Percentiles rank a stretch among this genome's conserved stretches.
Conservation (phyloP, 2,329 filamentous ascomycete genomes). For the Sarocladium brachiariae region DNA sequence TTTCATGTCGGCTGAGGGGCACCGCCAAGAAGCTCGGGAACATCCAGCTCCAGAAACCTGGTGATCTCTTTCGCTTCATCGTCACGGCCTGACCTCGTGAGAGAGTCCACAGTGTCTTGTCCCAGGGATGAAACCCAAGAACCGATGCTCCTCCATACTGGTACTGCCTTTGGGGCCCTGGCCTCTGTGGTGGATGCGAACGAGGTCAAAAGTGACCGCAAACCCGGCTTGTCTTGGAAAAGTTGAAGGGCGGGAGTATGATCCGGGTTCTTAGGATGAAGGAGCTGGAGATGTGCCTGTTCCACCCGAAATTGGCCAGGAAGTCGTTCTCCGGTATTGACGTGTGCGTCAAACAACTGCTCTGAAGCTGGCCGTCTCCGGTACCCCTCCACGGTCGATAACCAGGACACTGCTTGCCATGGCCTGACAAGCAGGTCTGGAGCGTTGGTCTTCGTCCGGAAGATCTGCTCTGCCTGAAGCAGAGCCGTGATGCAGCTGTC, state of each 20-base stretch:
- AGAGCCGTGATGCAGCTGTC: slow-evolving; percentile 44
- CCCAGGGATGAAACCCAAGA: slow-evolving; percentile 33
- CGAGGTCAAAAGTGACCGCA: background rate
- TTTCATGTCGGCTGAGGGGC: slow-evolving; percentile 1
- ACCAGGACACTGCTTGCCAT: slow-evolving; percentile 44
- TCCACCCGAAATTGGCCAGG: slow-evolving; percentile 33
- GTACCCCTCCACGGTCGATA: slow-evolving; percentile 44
- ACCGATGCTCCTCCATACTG: slow-evolving; percentile 1
- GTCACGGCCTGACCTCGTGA: slow-evolving; percentile 32
- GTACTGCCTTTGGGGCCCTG: background rate
- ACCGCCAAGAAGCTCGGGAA: slow-evolving; percentile 18
- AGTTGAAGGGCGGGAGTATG: slow-evolving; percentile 40
- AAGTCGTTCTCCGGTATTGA: slow-evolving; percentile 37
- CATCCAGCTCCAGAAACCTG: slow-evolving; percentile 28
- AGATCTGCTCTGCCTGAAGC: slow-evolving; percentile 37
- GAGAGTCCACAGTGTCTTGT: slow-evolving; percentile 39
- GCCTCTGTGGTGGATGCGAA: background rate
- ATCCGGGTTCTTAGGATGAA: slow-evolving; percentile 46
- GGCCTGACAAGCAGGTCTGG: slow-evolving; percentile 30
- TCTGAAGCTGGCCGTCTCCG: slow-evolving; percentile 38
- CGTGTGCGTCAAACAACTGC: slow-evolving; percentile 45
- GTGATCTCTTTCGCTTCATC: slow-evolving; percentile 35
- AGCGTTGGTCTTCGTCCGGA: slow-evolving; percentile 28
- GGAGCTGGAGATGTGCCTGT: slow-evolving; percentile 46
- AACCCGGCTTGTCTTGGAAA: slow-evolving; percentile 26